Base-by-base conservation (phyloP, 169 alveolate species). In the Condylostoma magnum region DNA sequence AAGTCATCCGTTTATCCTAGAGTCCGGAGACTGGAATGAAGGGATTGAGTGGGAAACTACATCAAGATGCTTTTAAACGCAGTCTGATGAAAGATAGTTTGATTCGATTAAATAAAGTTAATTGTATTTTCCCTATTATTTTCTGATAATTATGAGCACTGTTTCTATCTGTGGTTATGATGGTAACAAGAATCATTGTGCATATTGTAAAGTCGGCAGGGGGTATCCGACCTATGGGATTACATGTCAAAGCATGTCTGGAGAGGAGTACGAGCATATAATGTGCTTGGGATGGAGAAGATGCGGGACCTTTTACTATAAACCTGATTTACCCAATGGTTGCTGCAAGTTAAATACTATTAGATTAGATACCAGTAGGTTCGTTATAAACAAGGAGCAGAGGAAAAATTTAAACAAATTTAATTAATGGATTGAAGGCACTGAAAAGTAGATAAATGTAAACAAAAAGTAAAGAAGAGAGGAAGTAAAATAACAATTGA, bases 251-350 rank as follows among this genome's bases (percentile, higher is more conserved):
- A 31, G 69, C 25, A 69, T 82, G 57, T 57, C 67, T 5, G 83
- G 74, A 0, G 72, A 74, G 4, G 81, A 78, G 12, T 87, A 83
- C 60, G 83, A 87, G 75, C 72, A 69, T 34, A 51, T 90, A 69
- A 77, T 85, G 89, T 75, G 68, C 44, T 67, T 70, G 53, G 96
- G 96, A 22, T 91, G 96, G 94, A 77, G 94, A 72, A 60, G 94
- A 71, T 85, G 94, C 53, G 96, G 96, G 1, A 55, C 71, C 4
- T 83, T 79, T 60, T 78, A 82, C 46, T 91, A 91, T 58, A 83
- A 85, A 41, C 84, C 77, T 25, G 85, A 84, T 43, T 52, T 82
- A 48, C 60, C 56, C 25, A 63, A 58, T 18, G 73, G 89, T 12
- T 91, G 96, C 51, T 91, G 96, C 75, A 60, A 82, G 55, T 74